These are phyloP conservation scores for Lodderomyces margitis DNA, from an alignment of 1,139 yeast genomes.

Conservation along the genomic window DNA sequence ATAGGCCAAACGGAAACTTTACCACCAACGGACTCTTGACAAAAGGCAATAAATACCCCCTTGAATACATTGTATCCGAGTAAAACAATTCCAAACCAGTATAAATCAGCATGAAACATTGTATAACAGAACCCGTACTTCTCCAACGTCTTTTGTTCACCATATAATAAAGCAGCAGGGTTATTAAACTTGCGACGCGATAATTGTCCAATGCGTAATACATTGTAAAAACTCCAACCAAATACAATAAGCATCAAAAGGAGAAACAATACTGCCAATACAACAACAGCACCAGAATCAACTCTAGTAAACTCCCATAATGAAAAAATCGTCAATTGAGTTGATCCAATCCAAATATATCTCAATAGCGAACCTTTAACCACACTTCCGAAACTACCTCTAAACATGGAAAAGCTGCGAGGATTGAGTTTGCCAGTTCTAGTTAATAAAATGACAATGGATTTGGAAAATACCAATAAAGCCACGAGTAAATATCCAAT, in stretches of 20 bases:
- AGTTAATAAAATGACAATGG: conserved; percentile 45
- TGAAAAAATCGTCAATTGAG: conserved; percentile 66
- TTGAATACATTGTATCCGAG: conserved; percentile 55
- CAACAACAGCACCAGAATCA: conserved; percentile 76
- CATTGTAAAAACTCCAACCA: conserved; percentile 60
- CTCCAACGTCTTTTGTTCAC: conserved; percentile 60
- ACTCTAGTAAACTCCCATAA: conserved; percentile 70
- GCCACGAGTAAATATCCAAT: conserved; percentile 54
- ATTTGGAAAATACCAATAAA: conserved; percentile 53
- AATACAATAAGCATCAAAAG: conserved; percentile 54
- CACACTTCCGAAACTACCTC: conserved; percentile 52
- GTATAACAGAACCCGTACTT: conserved; percentile 79
- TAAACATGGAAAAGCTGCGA: conserved; percentile 46
- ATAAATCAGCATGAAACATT: conserved; percentile 72
- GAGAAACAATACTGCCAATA: conserved; percentile 63
- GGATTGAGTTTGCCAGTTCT: conserved; percentile 46
- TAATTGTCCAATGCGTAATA: conserved; percentile 51
- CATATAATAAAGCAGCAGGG: conserved; percentile 77
- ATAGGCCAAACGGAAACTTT: conserved; percentile 65
- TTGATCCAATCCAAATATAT: conserved; percentile 72
- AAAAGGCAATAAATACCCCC: conserved; percentile 62
- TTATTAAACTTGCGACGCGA: conserved; percentile 57
- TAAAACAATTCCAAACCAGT: conserved; percentile 71
- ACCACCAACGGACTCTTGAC: conserved; percentile 55
- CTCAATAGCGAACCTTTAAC: conserved; percentile 68